These are phyloP conservation scores for Thielaviopsis euricoi DNA, from an alignment of 2,329 filamentous ascomycete species.

Conservation along the genomic window DNA sequence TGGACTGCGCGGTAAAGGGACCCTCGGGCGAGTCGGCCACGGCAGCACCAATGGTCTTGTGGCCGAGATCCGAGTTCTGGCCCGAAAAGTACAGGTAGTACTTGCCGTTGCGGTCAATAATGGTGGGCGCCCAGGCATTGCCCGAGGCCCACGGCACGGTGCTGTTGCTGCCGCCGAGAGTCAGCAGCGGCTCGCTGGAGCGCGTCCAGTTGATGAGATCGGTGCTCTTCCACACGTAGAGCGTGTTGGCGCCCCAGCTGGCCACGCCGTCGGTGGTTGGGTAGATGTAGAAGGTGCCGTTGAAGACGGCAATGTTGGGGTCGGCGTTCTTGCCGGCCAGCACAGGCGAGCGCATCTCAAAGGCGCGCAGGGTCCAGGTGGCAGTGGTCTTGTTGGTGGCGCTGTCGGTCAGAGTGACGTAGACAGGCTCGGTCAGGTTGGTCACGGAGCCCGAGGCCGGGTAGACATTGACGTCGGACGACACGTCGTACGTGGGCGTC, in stretches of 20 bases:
- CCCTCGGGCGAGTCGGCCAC: constrained; percentile 39
- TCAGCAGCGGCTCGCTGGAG: constrained; percentile 25
- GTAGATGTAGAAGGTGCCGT: constrained; percentile 30
- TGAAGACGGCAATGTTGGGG: constrained; percentile 29
- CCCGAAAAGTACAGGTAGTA: constrained; percentile 49
- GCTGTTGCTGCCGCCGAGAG: constrained; percentile 26
- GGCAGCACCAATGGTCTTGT: constrained; percentile 46
- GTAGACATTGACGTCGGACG: constrained; percentile 12
- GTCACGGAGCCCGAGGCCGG: constrained; percentile 13
- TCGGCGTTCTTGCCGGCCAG: constrained; percentile 26
- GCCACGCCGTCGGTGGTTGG: constrained; percentile 28
- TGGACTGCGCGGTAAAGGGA: constrained; percentile 37
- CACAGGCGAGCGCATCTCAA: constrained; percentile 19
- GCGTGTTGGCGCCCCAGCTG: constrained; percentile 29
- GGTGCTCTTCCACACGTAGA: constrained; percentile 30
- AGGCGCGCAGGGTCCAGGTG: constrained; percentile 1
- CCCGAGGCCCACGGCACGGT: constrained; percentile 49
- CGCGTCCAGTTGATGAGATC: constrained; percentile 27
- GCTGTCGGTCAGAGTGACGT: constrained; percentile 12
- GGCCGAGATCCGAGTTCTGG: constrained; percentile 33
- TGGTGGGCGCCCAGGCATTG: constrained; percentile 51
- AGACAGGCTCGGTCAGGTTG: constrained; percentile 12
- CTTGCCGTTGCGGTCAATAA: constrained; percentile 39
- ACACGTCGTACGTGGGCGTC: constrained; percentile 13
- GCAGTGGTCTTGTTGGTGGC: background rate